Base-by-base conservation (phyloP, 192 early-diverging fungal species). In the Backusella mclennaniae region DNA sequence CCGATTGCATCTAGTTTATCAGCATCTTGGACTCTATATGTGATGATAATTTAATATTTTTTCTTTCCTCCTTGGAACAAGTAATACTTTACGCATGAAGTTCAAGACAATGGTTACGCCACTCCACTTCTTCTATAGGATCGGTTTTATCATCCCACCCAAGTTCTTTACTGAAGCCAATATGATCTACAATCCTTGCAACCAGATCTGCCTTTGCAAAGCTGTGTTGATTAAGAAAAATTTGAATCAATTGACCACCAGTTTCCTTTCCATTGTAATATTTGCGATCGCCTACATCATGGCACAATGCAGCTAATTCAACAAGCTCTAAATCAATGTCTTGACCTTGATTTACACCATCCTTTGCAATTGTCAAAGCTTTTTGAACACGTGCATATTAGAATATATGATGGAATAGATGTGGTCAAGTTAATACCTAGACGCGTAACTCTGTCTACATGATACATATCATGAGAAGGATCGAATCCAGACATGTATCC, bases 1-100 rank as follows among this genome's bases (percentile, higher is more conserved):
- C 92, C 92, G 63, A 93, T 91, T 5, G 92, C 90, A 75, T 93
- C 92, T 69, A 93, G 71, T 36, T 91, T 89, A 71, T 93, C 92
- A 3, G 92, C 92, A 75, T 93, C 92, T 80, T 93, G 92, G 17
- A 93, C 91, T 76, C 87, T 88, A 67, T 44, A 71, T 39, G 33
- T 39, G 38, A 39, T 12, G 7, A 39, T 39, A 39, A 2, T 39
- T 39, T 39, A 39, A 12, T 17, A 44, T 44, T 17, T 17, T 17
- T 44, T 19, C 15, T 44, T 15, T 33, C 17, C 15, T 44, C 15
- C 15, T 44, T 17, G 1, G 42, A 44, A 44, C 15, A 44, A 5
- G 15, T 4, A 33, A 52, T 46, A 17, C 66, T 78, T 79, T 86
- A 88, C 87, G 88, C 87, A 44, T 89, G 87, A 63, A 91, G 76